Evolutionary conservation across 768 basidiomycete genomes (phyloP).

Genomic region (Tephrocybe sp.): DNA sequence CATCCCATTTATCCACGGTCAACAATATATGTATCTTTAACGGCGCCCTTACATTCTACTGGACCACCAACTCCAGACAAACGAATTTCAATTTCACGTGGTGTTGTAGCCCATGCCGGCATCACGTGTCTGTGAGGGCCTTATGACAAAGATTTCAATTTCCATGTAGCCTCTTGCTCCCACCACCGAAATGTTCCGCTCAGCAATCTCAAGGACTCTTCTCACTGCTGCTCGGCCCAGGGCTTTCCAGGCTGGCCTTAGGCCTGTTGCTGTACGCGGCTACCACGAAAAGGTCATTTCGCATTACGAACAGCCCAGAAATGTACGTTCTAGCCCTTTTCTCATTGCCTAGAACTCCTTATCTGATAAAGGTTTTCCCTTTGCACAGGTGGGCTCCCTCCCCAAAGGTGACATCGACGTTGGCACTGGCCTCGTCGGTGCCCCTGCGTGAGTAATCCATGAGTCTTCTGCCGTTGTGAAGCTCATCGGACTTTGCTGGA

Average conservation of each 20-base stretch:
- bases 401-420: constrained; percentile 91
- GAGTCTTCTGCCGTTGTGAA: constrained; percentile 20
- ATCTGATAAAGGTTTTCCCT: constrained; percentile 56
- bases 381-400: constrained; percentile 85
- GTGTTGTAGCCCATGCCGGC: background rate
- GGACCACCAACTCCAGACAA: background rate
- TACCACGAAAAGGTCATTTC: constrained; percentile 98
- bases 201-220: constrained; percentile 52
- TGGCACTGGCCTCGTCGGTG: constrained; percentile 96
- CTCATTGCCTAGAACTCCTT: constrained; percentile 34
- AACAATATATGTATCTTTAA: background rate
- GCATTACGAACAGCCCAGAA: constrained; percentile 96
- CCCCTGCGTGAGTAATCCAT: constrained; percentile 76
- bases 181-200: constrained; percentile 68
- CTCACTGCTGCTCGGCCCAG: constrained; percentile 46
- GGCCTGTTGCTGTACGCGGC: constrained; percentile 60
- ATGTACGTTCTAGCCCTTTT: constrained; percentile 62
- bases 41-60: background rate
- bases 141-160: constrained; percentile 18
- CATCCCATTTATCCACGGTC: no score
- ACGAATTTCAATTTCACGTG: no score
- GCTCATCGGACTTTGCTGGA: constrained; percentile 22
- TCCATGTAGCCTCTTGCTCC: constrained; percentile 16
- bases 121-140: background rate
- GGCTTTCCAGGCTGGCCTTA: constrained; percentile 35